Evolutionary conservation across 805 yeast species (phyloP).

Genomic region (Candida odintsovae): DNA sequence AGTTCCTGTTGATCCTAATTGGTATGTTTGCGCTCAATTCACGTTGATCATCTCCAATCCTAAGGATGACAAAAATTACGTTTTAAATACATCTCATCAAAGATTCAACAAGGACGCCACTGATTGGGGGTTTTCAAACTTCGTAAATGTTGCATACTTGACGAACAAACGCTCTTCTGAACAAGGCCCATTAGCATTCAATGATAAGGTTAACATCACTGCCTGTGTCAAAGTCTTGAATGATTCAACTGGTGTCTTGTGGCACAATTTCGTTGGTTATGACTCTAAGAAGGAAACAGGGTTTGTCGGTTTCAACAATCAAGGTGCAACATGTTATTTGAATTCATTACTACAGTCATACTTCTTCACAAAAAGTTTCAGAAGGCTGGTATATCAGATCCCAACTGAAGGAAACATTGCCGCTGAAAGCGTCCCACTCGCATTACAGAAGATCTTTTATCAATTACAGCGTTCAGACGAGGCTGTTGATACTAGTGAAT

Average conservation of each 20-base stretch:
- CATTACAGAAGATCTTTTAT: slow-evolving; percentile 85
- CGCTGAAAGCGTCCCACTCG: slow-evolving; percentile 64
- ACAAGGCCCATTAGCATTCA: slow-evolving; percentile 34
- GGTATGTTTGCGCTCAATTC: slow-evolving; percentile 93
- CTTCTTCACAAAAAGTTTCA: slow-evolving; percentile 74
- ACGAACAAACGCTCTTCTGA: slow-evolving; percentile 27
- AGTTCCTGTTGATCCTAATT: slow-evolving; percentile 39
- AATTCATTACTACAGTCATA: slow-evolving; percentile 90
- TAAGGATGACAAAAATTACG: slow-evolving; percentile 51
- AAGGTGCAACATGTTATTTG: slow-evolving; percentile 97
- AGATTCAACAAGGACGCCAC: slow-evolving; percentile 70
- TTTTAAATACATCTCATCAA: slow-evolving; percentile 64
- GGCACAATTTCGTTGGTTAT: slow-evolving; percentile 83
- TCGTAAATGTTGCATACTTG: slow-evolving; percentile 47
- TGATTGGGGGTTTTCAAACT: slow-evolving; percentile 95
- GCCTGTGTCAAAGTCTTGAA: slow-evolving; percentile 71
- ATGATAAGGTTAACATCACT: slow-evolving; percentile 61
- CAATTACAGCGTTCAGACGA: slow-evolving; percentile 64
- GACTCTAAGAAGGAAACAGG: slow-evolving; percentile 88
- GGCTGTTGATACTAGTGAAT: slow-evolving; percentile 78
- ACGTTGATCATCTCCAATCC: slow-evolving; percentile 84
- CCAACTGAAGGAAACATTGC: slow-evolving; percentile 64
- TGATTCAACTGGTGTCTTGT: slow-evolving; percentile 90
- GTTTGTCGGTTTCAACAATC: slow-evolving; percentile 87
- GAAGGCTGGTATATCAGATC: slow-evolving; percentile 82